Evolutionary conservation across 345 rosid species (phyloP).

Genomic region (Gossypium turneri): DNA sequence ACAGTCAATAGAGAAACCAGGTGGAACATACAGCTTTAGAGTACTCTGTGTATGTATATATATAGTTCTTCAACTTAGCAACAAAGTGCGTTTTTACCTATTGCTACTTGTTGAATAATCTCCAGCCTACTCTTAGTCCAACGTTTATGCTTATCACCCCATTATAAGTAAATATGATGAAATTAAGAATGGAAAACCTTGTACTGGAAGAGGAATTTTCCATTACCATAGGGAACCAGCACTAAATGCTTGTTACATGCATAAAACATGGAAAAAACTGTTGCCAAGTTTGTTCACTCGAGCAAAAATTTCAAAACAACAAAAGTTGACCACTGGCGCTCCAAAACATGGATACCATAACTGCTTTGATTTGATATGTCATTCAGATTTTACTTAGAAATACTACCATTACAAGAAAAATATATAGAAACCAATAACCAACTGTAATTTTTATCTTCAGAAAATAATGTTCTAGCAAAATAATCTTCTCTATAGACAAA

Average conservation of each 20-base stretch:
- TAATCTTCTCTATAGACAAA: neutral
- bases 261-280: neutral
- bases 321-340: neutral
- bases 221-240: neutral
- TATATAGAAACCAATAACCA: neutral
- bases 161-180: neutral
- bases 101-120: neutral
- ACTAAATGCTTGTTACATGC: neutral
- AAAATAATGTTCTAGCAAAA: neutral
- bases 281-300: neutral
- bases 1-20: neutral
- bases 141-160: neutral
- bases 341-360: neutral
- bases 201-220: constrained; percentile 2
- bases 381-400: neutral
- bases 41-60: neutral
- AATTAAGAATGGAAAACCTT: neutral
- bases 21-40: neutral
- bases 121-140: neutral
- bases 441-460: neutral
- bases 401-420: neutral
- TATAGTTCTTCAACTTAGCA: neutral
- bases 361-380: neutral
- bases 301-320: neutral
- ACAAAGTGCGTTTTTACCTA: neutral